Base-by-base conservation (phyloP, 352 stramenopile species). In the Pythium apleroticum region DNA sequence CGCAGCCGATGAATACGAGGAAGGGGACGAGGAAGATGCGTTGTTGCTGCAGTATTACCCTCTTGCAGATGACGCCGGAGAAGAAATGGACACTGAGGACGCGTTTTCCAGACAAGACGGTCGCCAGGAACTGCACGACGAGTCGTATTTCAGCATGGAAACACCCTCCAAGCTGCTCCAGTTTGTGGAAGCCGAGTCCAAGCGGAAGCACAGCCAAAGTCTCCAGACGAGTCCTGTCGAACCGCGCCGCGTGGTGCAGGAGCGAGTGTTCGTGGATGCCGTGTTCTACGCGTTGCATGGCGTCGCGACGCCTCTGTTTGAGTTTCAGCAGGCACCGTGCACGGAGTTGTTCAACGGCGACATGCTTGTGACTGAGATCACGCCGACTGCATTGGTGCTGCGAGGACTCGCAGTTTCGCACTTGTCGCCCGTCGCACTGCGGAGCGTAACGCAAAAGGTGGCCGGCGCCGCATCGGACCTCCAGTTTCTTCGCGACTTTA, bases 221-320 rank as follows among this genome's bases (percentile, higher is more conserved):
- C 11, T 9, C n/a, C 10, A 12, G 27, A 22, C 46, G 27, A 20
- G 19, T 41, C 37, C 57, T 20, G 17, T 37, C 33, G 28, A 57
- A 27, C 58, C 74, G 27, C 28, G 63, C 25, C 57, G 60, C 48
- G 45, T 90, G 8, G 68, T 91, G 2, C 77, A 85, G 31, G 83
- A 91, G 50, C 46, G 70, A 57, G 75, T 74, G 15, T 60, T 80
- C 12, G 77, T 90, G 5, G 63, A 69, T 30, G 74, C 84, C 33
- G 61, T 83, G 0, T 87, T 91, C n/a, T 74, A 88, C 59, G 81
- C 77, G 17, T 59, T 91, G 17, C 60, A 75, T 59, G 83, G 83
- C 0, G 66, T 88, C 0, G 69, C 77, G 17, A 84, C 80, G 6
- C 55, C 80, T 6, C 57, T 89, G 10, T 89, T 91, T 68, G 76